Base-by-base conservation (phyloP, 345 rosid genomes). In the Citropsis articulata region DNA sequence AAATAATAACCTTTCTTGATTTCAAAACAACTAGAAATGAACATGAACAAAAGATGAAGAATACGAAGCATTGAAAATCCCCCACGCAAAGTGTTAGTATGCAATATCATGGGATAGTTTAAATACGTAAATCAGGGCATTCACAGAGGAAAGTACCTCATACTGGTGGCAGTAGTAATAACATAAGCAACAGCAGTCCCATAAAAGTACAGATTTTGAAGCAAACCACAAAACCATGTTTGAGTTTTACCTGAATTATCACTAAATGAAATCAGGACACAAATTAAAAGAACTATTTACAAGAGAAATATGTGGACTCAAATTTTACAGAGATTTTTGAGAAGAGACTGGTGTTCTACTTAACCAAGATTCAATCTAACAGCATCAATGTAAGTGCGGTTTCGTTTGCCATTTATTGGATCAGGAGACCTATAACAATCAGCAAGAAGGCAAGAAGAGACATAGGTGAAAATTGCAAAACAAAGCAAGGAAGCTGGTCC, bases 181-280 rank as follows among this genome's bases (percentile, higher is more conserved):
- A 89, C 91, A 83, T 89, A 92, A 35, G 91, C 97, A 80, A 92
- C 45, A 45, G 45, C 87, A 69, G 75, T 73, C 79, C 90, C 92
- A 62, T 85, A 77, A 45, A 91, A 66, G 79, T 76, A 76, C 79
- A 85, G 66, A 78, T 90, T 79, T 79, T 87, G 91, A 79, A 91
- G 87, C 21, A 82, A 81, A 67, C 90, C 94, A 81, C 98, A 94
- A 18, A 87, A 30, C 91, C 84, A 83, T 81, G 81, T 81, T 73
- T 80, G 79, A 42, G 65, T 85, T 73, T 77, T 77, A 21, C 93
- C 95, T 89, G 88, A 87, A 84, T 77, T 69, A 75, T 50, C 81
- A 75, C 66, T 73, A 45, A 36, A 75, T 35, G 61, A 53, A 48
- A 77, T 80, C 67, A 84, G 82, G 63, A 66, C 65, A 30, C 62